These are phyloP conservation scores for Aaosphaeria arxii DNA, from an alignment of 2,329 filamentous ascomycete species.

Conservation along the genomic window DNA sequence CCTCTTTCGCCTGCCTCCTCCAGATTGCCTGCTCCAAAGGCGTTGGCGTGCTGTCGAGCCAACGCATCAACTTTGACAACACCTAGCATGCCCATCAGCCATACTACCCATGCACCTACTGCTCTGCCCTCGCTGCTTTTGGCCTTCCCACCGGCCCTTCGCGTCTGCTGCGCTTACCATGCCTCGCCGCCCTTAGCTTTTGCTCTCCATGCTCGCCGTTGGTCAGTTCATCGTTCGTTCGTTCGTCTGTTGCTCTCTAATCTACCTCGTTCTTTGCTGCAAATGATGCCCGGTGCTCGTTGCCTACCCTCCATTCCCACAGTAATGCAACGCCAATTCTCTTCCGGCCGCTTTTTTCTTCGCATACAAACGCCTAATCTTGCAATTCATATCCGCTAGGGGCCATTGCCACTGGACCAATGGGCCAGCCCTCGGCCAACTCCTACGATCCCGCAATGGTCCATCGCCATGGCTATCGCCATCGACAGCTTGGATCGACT, in stretches of 20 bases:
- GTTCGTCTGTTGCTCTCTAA: no score
- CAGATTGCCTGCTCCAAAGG: constrained; percentile 36
- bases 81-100: constrained; percentile 38
- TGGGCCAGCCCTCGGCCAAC: constrained; percentile 13
- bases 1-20: constrained; percentile 33
- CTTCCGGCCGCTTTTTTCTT: constrained; percentile 18
- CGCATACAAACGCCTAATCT: constrained; percentile 25
- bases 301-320: constrained; percentile 12
- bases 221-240: not conserved
- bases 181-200: constrained; percentile 32
- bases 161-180: constrained; percentile 39
- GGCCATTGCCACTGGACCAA: constrained; percentile 25
- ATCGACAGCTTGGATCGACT: constrained; percentile 25
- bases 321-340: constrained; percentile 31
- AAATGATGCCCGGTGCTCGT: not conserved
- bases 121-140: constrained; percentile 34
- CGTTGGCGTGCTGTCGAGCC: constrained; percentile 40
- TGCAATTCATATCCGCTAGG: constrained; percentile 22
- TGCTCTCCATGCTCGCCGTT: constrained; percentile 12
- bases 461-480: constrained; percentile 11
- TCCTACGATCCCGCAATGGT: constrained; percentile 22
- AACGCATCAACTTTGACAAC: constrained; percentile 42
- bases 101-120: constrained; percentile 39
- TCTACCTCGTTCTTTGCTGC: no score
- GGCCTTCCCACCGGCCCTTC: constrained; percentile 15